Base-by-base conservation (phyloP, 179 eudicot species). In the Amaranthus tricolor region DNA sequence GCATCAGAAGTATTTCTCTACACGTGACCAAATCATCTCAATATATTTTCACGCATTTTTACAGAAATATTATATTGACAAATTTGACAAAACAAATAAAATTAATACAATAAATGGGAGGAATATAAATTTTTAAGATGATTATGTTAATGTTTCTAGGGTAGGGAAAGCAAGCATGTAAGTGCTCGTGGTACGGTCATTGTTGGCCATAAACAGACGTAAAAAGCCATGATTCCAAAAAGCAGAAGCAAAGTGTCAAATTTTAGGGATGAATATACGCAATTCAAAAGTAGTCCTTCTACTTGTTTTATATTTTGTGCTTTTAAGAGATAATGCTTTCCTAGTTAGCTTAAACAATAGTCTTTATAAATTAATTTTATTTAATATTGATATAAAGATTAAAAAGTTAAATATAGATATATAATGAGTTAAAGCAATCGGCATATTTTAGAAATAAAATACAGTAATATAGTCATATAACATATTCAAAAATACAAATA, bases 101-200 rank as follows among this genome's bases (percentile, higher is more conserved):
- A 31, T 31, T 31, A 31, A 31, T 31, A 31, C 40, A 31, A 31
- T 31, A 31, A 2, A 31, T 2, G 3, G 40, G 40, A 31, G 40
- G 40, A 31, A 31, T 31, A 31, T 31, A 31, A 31, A 31, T 31
- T 66, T 24, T 15, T 62, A n/a, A 40, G 6, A 40, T 14, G 17
- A 43, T 13, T 11, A 62, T 0, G 5, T 16, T 11, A 9, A 10
- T 4, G 55, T 15, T 66, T 48, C 7, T 50, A 49, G n/a, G n/a
- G 55, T 24, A n/a, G 5, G 19, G 51, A 55, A 1, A 19, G 47
- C 68, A 17, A 59, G 47, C 45, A 66, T 47, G 70, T 56, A 73
- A 6, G 12, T n/a, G n/a, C 10, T 78, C 61, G 66, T 69, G 72
- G 82, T 74, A 79, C 78, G 82, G 67, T 78, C 54, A 55, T 56